Percentiles rank a stretch among this genome's conserved stretches.
Evolutionary conservation across 164 flowering plant species (phyloP).

Genomic region (Vitis cinerea): DNA sequence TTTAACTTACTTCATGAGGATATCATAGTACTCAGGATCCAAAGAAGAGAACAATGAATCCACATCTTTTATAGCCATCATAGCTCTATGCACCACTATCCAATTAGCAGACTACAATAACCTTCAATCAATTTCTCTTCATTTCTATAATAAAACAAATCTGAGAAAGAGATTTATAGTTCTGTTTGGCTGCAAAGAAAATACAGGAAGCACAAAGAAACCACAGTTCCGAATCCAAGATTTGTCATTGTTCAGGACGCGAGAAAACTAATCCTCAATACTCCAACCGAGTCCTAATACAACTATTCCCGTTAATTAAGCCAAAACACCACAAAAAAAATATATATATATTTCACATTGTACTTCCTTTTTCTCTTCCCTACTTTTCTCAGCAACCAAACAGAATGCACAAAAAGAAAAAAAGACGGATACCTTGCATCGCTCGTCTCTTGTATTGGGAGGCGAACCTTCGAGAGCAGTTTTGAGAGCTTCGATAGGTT

Average conservation of each 20-base stretch:
- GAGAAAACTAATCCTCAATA: too few species aligned
- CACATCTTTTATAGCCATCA: constrained; percentile 91
- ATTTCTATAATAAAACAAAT: not conserved
- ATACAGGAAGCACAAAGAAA: constrained; percentile 1
- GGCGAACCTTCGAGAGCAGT: constrained; percentile 95
- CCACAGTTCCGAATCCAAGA: not conserved
- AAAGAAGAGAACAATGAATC: constrained; percentile 76
- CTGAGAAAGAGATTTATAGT: not conserved
- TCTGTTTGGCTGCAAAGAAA: not conserved
- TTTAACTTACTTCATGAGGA: constrained; percentile 85
- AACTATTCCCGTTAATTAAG: too few species aligned
- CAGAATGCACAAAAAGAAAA: not conserved
- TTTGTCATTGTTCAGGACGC: not conserved
- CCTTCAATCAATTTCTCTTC: constrained; percentile 5
- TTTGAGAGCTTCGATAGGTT: constrained; percentile 90
- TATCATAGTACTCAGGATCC: constrained; percentile 94
- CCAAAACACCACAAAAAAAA: too few species aligned
- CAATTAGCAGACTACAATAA: constrained; percentile 85
- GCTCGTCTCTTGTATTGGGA: constrained; percentile 75
- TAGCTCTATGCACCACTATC: constrained; percentile 91
- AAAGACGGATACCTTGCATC: constrained; percentile 69
- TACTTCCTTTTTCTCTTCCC: too few species aligned
- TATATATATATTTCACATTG: too few species aligned
- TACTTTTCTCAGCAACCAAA: not conserved
- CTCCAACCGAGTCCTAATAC: too few species aligned